Evolutionary conservation across 441 rosid species (phyloP), one percentile per base, ranked within the genome.

Genomic region (Caryocar brasiliense): DNA sequence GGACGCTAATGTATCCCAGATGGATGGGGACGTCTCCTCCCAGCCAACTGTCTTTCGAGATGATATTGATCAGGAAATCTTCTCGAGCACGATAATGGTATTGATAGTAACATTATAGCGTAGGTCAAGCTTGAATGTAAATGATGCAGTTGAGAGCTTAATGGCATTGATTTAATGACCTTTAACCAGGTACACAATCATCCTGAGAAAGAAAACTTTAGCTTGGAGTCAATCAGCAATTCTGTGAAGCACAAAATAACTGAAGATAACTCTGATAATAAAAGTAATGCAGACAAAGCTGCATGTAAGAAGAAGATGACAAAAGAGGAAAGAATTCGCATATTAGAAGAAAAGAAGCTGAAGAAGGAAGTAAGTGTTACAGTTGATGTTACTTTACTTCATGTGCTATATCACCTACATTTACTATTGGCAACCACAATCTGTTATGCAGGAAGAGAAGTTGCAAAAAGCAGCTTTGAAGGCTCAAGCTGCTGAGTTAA

Each of bases 401-500:
- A 25, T 28, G 40, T 52, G 26, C 7, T 54, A 32, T 59, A 25
- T 56, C 27, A 21, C 28, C 37, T 45, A 23, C 6, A 42, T 41
- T 10, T 37, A 40, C 46, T 43, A 58, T 17, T 12, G 24, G 53
- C 42, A 32, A 60, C 43, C 37, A 40, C 27, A 54, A 49, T 70
- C 63, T 61, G 47, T 59, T 57, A 23, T 69, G 56, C 78, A 88
- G 95, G 72, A 83, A 85, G 99, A 83, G 45, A 93, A 79, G 64
- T 55, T 84, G 76, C 79, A 73, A 53, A 86, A 75, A 73, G 95
- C 82, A 51, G 83, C 83, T 36, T 38, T 77, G 67, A 91, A 83
- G 81, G 86, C 93, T 56, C 93, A 87, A 70, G 95, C 80, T 22
- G 96, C 79, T 19, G 86, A 79, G 60, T 47, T 79, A 47, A 93